Base-by-base conservation (phyloP, 2,329 filamentous ascomycete species). In the Hymenoscyphus repandus region DNA sequence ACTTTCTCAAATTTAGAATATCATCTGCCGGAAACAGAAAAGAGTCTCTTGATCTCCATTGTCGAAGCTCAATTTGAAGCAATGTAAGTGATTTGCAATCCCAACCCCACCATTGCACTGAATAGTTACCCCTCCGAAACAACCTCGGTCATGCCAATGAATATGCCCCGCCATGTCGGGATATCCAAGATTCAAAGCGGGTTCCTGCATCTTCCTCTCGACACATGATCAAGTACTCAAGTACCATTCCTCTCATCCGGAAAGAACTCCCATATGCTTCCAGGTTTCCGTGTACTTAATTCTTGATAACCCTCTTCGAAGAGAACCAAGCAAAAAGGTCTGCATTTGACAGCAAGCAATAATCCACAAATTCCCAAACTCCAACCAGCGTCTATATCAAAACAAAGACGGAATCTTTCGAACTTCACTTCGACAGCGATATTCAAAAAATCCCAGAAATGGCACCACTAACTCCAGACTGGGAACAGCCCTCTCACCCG, bases 401-500 rank as follows among this genome's bases (percentile, higher is more conserved):
- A 22, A 34, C 9, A 5, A 6, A 45, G n/a, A 33, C 15, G 22
- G 36, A 9, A 12, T 2, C 15, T 31, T 37, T 42, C 33, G 20
- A 47, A 20, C 12, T n/a, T 3, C 45, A 42, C 18, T 12, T 32
- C 38, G 10, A 44, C 20, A 43, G 10, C 30, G n/a, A 27, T 34
- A 30, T 12, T 17, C 41, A 37, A 15, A 31, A n/a, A 33, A 13
- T n/a, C 15, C 27, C 32, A 20, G 44, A 62, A 63, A 64, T 81
- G 76, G 73, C 78, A 50, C 79, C 80, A 47, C 68, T 83, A 47
- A 76, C 67, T 54, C 80, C 80, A 47, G 71, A 76, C 68, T 84
- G 81, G 80, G 57, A 66, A 5, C 80, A 79, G 64, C 80, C 80
- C 51, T 83, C 80, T 34, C 80, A 84, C 67, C 76, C 79, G 10